Evolutionary conservation across 805 yeast genomes (phyloP).

Genomic region (Metschnikowia chrysomelidarum): DNA sequence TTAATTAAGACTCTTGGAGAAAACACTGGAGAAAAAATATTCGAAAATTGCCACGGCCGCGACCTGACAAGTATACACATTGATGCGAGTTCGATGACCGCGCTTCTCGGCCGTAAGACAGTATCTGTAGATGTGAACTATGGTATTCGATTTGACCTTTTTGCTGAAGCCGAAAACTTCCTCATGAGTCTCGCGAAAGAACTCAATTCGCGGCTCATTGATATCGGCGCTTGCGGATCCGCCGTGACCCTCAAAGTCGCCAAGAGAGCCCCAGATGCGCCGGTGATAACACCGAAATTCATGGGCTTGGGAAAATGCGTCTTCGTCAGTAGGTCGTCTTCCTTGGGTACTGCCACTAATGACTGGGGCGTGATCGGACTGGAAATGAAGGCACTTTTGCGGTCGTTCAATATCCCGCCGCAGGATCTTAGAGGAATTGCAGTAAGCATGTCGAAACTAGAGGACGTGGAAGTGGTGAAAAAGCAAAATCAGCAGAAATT

Average conservation of each 20-base stretch:
- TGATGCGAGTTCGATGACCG: slow-evolving; percentile 44
- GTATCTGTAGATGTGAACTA: slow-evolving; percentile 87
- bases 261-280: slow-evolving; percentile 62
- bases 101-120: slow-evolving; percentile 58
- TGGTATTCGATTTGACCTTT: slow-evolving; percentile 74
- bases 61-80: slow-evolving; percentile 63
- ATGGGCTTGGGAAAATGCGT: slow-evolving; percentile 86
- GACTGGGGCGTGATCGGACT: slow-evolving; percentile 59
- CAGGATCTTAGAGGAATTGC: slow-evolving; percentile 77
- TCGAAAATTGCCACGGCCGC: slow-evolving; percentile 59
- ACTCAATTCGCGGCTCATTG: slow-evolving; percentile 50
- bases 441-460: slow-evolving; percentile 60
- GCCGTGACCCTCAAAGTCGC: slow-evolving; percentile 66
- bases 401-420: slow-evolving; percentile 59
- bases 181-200: slow-evolving; percentile 58
- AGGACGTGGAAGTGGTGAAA: slow-evolving; percentile 30
- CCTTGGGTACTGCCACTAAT: slow-evolving; percentile 59
- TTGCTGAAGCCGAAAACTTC: slow-evolving; percentile 64
- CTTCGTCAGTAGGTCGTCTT: slow-evolving; percentile 53
- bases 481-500: slow-evolving; percentile 16
- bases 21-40: slow-evolving; percentile 67
- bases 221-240: slow-evolving; percentile 49
- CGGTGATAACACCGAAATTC: slow-evolving; percentile 71
- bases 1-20: slow-evolving; percentile 57
- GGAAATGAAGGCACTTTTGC: slow-evolving; percentile 54